Percentiles rank a stretch among this genome's conserved stretches.
phyloP scores from a whole-genome alignment of 1,139 yeast species.

The Yamadazyma songkhlaensis region DNA sequence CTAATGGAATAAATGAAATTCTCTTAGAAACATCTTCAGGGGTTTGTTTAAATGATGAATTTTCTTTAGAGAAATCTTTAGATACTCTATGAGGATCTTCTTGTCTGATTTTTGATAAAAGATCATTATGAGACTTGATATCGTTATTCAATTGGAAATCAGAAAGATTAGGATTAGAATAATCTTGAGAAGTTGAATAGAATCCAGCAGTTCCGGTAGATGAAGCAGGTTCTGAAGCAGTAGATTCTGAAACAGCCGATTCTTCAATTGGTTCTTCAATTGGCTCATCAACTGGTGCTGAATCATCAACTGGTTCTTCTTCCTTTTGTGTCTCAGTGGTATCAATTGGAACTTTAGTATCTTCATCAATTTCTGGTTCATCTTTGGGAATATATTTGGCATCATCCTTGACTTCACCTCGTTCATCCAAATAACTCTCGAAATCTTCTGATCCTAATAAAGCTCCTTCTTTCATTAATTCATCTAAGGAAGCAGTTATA shows the following conservation, averaged over 20 bases:
- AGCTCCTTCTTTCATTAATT: constrained; percentile 60
- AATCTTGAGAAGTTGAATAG: constrained; percentile 11
- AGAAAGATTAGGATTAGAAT: constrained; percentile 43
- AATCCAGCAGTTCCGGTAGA: constrained; percentile 7
- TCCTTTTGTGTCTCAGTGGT: constrained; percentile 10
- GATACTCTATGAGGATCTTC: constrained; percentile 41
- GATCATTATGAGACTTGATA: constrained; percentile 36
- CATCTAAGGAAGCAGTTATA: constrained; percentile 50
- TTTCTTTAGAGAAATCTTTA: constrained; percentile 10
- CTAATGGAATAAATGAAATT: constrained; percentile 9
- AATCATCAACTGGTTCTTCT: neutral
- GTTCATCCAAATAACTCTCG: constrained; percentile 48
- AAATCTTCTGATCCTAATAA: constrained; percentile 56
- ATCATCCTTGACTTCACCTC: constrained; percentile 50
- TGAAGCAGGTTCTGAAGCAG: constrained; percentile 1
- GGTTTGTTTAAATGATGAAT: constrained; percentile 6
- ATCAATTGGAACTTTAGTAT: neutral
- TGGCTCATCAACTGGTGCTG: neutral
- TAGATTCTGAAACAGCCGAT: neutral
- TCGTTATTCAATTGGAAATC: constrained; percentile 45
- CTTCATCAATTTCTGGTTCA: constrained; percentile 6
- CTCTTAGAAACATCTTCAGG: neutral
- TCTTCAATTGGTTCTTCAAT: neutral
- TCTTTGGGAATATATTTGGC: constrained; percentile 26
- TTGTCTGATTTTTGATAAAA: constrained; percentile 34